Evolutionary conservation across 140 eudicot species (phyloP).

Genomic region (Flaveria floridana): DNA sequence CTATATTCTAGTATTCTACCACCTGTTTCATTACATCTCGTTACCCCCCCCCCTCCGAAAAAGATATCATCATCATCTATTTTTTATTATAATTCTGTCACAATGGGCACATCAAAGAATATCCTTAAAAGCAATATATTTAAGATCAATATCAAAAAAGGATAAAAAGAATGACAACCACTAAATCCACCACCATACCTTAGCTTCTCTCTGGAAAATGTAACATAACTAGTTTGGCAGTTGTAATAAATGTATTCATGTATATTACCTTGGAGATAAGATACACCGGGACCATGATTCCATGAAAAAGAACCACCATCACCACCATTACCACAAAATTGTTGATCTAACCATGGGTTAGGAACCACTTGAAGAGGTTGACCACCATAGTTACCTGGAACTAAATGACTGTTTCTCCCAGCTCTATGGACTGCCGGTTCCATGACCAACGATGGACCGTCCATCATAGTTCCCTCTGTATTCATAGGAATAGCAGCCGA

Average conservation of each 20-base stretch:
- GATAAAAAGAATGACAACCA: neutral
- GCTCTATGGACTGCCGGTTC: slow-evolving; percentile 46
- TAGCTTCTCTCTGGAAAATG: neutral
- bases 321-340: slow-evolving; percentile 44
- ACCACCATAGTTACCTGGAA: slow-evolving; percentile 49
- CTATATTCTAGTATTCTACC: no score
- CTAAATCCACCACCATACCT: slow-evolving; percentile 18
- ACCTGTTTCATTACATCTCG: no score
- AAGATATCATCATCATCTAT: no score
- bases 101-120: no score
- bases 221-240: neutral
- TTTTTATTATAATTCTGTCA: no score
- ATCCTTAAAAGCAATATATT: neutral
- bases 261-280: slow-evolving; percentile 56
- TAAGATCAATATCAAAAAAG: neutral
- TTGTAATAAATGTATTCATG: slow-evolving; percentile 2
- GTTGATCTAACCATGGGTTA: slow-evolving; percentile 71
- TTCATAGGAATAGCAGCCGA: slow-evolving; percentile 47
- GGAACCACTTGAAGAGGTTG: slow-evolving; percentile 57
- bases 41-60: no score
- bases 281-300: slow-evolving; percentile 54
- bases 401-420: slow-evolving; percentile 47
- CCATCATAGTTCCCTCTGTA: slow-evolving; percentile 38
- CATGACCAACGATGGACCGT: slow-evolving; percentile 33
- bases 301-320: slow-evolving; percentile 49